phyloP scores from a whole-genome alignment of 768 basidiomycete species.

The Mycena chlorophos region DNA sequence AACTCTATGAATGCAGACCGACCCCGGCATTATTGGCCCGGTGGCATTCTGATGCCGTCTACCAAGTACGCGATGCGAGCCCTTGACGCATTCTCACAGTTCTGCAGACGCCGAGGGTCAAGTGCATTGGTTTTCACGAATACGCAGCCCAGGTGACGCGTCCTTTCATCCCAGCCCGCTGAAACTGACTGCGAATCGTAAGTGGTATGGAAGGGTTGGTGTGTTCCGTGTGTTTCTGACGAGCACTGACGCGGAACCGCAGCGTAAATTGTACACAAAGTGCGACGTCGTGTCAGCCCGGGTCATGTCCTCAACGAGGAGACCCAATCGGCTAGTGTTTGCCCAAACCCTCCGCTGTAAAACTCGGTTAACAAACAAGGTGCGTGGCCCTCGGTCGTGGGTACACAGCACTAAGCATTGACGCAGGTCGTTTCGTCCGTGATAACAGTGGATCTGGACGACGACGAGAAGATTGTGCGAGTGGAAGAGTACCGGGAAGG shows the following conservation, averaged over 20 bases:
- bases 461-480: constrained; percentile 58
- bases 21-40: constrained; percentile 52
- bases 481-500: constrained; percentile 65
- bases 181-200: constrained; percentile 22
- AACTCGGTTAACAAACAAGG: constrained; percentile 48
- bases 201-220: constrained; percentile 39
- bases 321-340: constrained; percentile 62
- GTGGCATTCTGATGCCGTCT: constrained; percentile 55
- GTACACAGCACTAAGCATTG: neutral
- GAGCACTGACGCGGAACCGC: constrained; percentile 6
- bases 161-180: neutral
- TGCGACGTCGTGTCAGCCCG: constrained; percentile 52
- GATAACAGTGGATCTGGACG: constrained; percentile 63
- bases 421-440: constrained; percentile 60
- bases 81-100: neutral
- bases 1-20: constrained; percentile 58
- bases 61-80: constrained; percentile 44
- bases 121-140: constrained; percentile 50
- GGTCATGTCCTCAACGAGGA: constrained; percentile 57
- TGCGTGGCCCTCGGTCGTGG: constrained; percentile 38
- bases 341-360: constrained; percentile 64
- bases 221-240: neutral
- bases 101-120: constrained; percentile 49
- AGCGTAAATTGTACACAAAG: constrained; percentile 57
- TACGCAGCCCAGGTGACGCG: constrained; percentile 52